A percentile compares a stretch with the other conserved stretches of the same genome.
Conservation (phyloP, 1,139 yeast genomes). For the Komagataea norvegica region DNA sequence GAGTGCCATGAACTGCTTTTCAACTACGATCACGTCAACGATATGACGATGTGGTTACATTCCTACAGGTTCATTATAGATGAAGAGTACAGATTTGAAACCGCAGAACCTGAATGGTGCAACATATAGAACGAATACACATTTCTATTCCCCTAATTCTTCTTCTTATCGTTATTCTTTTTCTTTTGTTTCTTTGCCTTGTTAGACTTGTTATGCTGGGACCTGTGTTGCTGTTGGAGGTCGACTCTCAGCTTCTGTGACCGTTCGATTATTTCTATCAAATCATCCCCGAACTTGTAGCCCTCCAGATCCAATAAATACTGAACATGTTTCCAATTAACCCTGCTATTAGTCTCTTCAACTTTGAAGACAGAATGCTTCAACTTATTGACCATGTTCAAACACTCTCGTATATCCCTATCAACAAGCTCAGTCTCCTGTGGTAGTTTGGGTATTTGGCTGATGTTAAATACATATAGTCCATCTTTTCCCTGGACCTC, state of each 20-base stretch:
- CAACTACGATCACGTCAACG: constrained; percentile 35
- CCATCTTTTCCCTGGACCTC: constrained; percentile 38
- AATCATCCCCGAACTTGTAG: constrained; percentile 14
- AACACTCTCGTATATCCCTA: constrained; percentile 30
- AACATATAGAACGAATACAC: constrained; percentile 8
- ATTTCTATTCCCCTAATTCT: too few species aligned
- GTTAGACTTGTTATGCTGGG: too few species aligned
- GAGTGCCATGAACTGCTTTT: constrained; percentile 43
- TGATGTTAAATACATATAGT: constrained; percentile 38
- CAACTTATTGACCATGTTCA: constrained; percentile 28
- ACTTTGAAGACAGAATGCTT: constrained; percentile 27
- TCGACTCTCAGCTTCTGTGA: not conserved
- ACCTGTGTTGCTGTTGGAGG: too few species aligned
- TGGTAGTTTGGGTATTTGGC: constrained; percentile 35
- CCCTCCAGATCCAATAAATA: constrained; percentile 19
- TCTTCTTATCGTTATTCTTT: not conserved
- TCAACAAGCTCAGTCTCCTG: constrained; percentile 32
- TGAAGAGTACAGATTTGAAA: constrained; percentile 45
- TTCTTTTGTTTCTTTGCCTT: too few species aligned
- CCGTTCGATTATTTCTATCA: not conserved
- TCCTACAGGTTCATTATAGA: constrained; percentile 44
- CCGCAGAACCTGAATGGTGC: constrained; percentile 73
- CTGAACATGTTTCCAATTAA: constrained; percentile 26
- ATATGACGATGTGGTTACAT: constrained; percentile 51
- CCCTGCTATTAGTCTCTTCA: constrained; percentile 26